Conservation (phyloP, 176 grass and related monocot genomes). For the Otatea glauca region DNA sequence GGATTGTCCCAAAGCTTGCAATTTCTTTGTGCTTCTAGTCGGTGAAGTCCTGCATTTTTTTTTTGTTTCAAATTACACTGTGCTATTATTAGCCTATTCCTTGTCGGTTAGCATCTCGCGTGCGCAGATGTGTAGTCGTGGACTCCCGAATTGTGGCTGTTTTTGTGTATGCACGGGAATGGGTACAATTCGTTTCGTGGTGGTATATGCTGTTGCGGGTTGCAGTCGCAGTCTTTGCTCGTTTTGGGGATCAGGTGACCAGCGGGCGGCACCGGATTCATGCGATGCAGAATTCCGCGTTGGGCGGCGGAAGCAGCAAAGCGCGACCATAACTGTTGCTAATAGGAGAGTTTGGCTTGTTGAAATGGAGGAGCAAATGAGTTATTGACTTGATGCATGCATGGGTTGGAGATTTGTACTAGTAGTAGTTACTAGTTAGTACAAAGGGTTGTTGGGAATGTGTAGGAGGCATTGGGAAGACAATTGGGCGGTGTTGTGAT, state of each 20-base stretch:
- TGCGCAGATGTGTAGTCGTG: too few species aligned
- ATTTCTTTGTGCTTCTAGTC: constrained; percentile 15
- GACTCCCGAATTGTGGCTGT: constrained; percentile 12
- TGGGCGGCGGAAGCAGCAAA: background rate
- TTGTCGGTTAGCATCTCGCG: background rate
- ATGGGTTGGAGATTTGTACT: background rate
- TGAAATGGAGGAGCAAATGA: background rate
- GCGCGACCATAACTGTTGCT: constrained; percentile 31
- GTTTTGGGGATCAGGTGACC: constrained; percentile 37
- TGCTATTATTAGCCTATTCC: background rate
- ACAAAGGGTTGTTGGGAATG: background rate
- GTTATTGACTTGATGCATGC: background rate
- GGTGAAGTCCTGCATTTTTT: background rate
- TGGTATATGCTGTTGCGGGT: constrained; percentile 21
- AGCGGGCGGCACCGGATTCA: constrained; percentile 10
- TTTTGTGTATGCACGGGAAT: background rate
- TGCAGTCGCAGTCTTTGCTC: constrained; percentile 36
- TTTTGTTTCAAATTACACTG: background rate
- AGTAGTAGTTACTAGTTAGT: background rate
- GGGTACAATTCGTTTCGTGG: constrained; percentile 15
- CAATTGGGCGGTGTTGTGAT: background rate
- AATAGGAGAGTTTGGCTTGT: constrained; percentile 23
- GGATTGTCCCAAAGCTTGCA: background rate
- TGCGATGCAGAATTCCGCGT: constrained; percentile 39
- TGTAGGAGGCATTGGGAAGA: background rate